These are phyloP conservation scores for Phytophthora ramorum DNA, from an alignment of 352 stramenopile genomes.

Conservation along the genomic window DNA sequence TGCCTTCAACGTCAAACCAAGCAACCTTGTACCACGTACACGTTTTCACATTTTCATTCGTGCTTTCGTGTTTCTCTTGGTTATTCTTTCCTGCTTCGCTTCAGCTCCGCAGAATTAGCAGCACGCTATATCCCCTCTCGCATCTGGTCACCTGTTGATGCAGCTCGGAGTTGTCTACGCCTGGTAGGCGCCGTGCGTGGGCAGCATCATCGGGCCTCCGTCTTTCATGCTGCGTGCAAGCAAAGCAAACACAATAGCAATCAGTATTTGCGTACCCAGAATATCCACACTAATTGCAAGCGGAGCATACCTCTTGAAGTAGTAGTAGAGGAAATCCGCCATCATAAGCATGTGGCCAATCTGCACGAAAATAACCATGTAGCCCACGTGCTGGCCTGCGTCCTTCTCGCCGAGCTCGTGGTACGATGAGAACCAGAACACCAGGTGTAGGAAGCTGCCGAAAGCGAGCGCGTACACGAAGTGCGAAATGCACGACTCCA, in stretches of 20 bases:
- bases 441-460: conserved; percentile 95
- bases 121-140: conserved; percentile 31
- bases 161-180: conserved; percentile 46
- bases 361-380: conserved; percentile 98
- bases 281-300: neutral
- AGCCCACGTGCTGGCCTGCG: conserved; percentile 87
- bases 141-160: conserved; percentile 23
- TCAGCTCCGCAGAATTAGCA: conserved; percentile 16
- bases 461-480: conserved; percentile 97
- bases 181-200: conserved; percentile 87
- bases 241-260: conserved; percentile 5
- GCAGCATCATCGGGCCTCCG: conserved; percentile 89
- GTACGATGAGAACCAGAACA: conserved; percentile 99
- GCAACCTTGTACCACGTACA: conserved; percentile 3
- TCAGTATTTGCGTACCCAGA: neutral
- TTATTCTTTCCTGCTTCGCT: conserved; percentile 24
- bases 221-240: conserved; percentile 78
- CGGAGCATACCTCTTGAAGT: conserved; percentile 92
- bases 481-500: conserved; percentile 97
- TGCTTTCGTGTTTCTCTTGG: conserved; percentile 30
- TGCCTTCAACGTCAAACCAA: conserved; percentile 14
- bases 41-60: conserved; percentile 20
- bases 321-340: conserved; percentile 99
- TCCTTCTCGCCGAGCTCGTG: conserved; percentile 96
- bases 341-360: conserved; percentile 99